phyloP scores from a whole-genome alignment of 495 filamentous ascomycete species.

The Penicillium psychrofluorescens region DNA sequence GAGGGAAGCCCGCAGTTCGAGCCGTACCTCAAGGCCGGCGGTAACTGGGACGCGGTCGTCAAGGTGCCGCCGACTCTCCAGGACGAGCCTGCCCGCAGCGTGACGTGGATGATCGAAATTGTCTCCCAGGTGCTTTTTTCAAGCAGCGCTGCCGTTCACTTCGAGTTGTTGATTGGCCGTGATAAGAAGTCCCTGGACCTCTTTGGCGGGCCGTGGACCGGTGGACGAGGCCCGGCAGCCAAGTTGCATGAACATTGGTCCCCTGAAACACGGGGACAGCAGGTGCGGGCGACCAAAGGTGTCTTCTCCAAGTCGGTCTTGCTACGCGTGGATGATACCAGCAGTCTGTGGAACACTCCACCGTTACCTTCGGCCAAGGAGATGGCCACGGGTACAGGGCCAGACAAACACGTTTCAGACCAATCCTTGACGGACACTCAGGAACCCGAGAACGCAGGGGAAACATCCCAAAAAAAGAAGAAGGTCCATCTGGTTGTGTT shows the following conservation, averaged over 20 bases:
- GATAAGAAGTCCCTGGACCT: slow-evolving; percentile 73
- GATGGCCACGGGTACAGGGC: slow-evolving; percentile 27
- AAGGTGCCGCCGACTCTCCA: slow-evolving; percentile 57
- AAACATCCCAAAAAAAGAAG: slow-evolving; percentile 34
- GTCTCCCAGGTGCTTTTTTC: slow-evolving; percentile 91
- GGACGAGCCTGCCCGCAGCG: slow-evolving; percentile 36
- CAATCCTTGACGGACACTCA: background rate
- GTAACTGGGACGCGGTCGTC: slow-evolving; percentile 70
- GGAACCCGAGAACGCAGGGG: background rate
- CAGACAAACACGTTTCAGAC: slow-evolving; percentile 5
- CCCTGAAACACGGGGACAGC: slow-evolving; percentile 40
- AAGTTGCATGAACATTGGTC: slow-evolving; percentile 62
- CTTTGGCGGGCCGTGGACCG: slow-evolving; percentile 36
- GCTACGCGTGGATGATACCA: slow-evolving; percentile 78
- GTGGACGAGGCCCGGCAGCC: slow-evolving; percentile 49
- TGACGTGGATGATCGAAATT: slow-evolving; percentile 89
- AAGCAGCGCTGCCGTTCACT: slow-evolving; percentile 76
- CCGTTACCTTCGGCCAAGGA: slow-evolving; percentile 58
- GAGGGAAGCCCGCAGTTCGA: slow-evolving; percentile 81
- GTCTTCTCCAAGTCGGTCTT: slow-evolving; percentile 73
- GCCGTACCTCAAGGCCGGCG: slow-evolving; percentile 90
- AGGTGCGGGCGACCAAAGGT: slow-evolving; percentile 54
- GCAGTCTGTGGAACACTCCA: slow-evolving; percentile 83
- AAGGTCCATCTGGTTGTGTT: slow-evolving; percentile 85
- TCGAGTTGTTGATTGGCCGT: slow-evolving; percentile 76